Percentiles rank a stretch among this genome's conserved stretches.
These are phyloP conservation scores for Wickerhamomyces sp. DNA, from an alignment of 1,139 yeast genomes.

Conservation along the genomic window DNA sequence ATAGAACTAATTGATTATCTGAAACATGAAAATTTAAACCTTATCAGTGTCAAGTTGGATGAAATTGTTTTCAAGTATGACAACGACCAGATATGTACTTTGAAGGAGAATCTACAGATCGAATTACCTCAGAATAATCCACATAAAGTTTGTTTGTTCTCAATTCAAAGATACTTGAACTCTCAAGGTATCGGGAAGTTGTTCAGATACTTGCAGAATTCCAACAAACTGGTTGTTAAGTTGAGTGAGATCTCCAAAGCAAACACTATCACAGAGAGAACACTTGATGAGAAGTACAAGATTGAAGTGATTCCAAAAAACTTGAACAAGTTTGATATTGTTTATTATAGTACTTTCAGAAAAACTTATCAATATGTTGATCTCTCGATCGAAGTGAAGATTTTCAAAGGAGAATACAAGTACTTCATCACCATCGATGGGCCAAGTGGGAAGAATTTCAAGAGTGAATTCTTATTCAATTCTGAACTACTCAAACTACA, in stretches of 20 bases:
- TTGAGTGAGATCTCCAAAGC: conserved; percentile 8
- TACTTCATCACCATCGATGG: conserved; percentile 7
- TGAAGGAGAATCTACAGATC: conserved; percentile 17
- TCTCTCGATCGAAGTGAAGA: conserved; percentile 15
- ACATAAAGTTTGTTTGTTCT: conserved; percentile 18
- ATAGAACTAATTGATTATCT: conserved; percentile 21
- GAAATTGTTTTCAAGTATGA: conserved; percentile 23
- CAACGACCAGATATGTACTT: conserved; percentile 14
- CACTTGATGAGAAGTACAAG: conserved; percentile 3
- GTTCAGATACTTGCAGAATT: conserved; percentile 20
- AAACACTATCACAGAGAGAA: not conserved
- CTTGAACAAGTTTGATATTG: conserved; percentile 14
- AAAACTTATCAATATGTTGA: conserved; percentile 5
- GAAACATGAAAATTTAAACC: conserved; percentile 15
- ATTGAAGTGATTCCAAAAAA: conserved; percentile 20
- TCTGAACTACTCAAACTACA: conserved; percentile 6
- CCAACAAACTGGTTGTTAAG: conserved; percentile 16
- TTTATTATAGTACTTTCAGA: conserved; percentile 14
- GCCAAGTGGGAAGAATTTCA: conserved; percentile 1
- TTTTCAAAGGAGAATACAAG: conserved; percentile 2
- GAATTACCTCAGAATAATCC: conserved; percentile 21
- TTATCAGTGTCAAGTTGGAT: conserved; percentile 21
- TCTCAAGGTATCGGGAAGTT: conserved; percentile 18
- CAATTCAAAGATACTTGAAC: conserved; percentile 18
- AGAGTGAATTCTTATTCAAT: conserved; percentile 7